These are phyloP conservation scores for Oxyria digyna DNA, from an alignment of 148 eudicot species.

Conservation along the genomic window DNA sequence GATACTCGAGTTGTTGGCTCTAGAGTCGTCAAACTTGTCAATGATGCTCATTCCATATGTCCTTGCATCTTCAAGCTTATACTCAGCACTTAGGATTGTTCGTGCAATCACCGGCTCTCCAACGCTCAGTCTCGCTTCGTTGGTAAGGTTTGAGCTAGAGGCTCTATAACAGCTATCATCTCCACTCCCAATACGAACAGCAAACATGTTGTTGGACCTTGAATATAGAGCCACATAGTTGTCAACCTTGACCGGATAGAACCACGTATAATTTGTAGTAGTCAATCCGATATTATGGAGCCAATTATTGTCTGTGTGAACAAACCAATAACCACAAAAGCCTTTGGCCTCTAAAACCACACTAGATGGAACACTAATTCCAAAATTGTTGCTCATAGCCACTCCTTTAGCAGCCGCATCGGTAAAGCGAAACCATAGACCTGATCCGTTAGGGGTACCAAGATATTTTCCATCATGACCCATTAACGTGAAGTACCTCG, in stretches of 20 bases:
- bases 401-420: not conserved
- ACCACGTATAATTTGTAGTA: too few relatives aligned
- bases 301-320: too few relatives aligned
- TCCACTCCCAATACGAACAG: not conserved
- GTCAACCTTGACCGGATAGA: not conserved
- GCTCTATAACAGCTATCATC: too few relatives aligned
- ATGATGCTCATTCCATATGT: too few relatives aligned
- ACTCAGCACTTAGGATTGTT: not conserved
- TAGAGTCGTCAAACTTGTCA: not conserved
- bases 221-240: not conserved
- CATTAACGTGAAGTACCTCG: not conserved
- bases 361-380: too few relatives aligned
- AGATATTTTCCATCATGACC: not conserved
- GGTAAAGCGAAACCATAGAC: not conserved
- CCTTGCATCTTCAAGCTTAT: not conserved
- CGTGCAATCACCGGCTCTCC: not conserved
- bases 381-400: not conserved
- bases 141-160: not conserved
- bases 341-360: too few relatives aligned
- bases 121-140: not conserved
- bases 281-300: too few relatives aligned
- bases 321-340: too few relatives aligned
- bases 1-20: not conserved
- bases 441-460: not conserved
- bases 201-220: not conserved